Evolutionary conservation across 2,329 filamentous ascomycete genomes (phyloP).

Genomic region (Ceratocystis papillata): DNA sequence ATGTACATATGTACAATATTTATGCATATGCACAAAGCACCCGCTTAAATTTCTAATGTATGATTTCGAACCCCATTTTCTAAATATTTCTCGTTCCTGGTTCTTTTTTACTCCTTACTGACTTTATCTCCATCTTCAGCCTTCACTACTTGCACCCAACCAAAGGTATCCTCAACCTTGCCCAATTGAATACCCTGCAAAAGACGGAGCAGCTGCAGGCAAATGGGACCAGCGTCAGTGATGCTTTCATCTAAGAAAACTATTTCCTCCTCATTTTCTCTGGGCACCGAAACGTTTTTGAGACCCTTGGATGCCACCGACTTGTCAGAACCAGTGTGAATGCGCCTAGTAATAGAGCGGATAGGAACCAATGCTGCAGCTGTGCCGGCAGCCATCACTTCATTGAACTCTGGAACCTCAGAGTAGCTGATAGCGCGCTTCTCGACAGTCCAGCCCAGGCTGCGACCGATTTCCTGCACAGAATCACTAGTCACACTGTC

Average conservation of each 20-base stretch:
- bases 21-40: neutral
- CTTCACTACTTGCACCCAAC: constrained; percentile 51
- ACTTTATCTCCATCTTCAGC: constrained; percentile 38
- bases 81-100: neutral
- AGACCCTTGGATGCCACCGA: constrained; percentile 28
- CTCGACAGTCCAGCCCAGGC: constrained; percentile 78
- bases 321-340: constrained; percentile 34
- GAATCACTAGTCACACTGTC: constrained; percentile 75
- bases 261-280: constrained; percentile 38
- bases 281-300: constrained; percentile 8
- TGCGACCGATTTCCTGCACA: constrained; percentile 61
- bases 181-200: constrained; percentile 81
- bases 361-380: constrained; percentile 87
- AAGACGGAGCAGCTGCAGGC: constrained; percentile 58
- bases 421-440: constrained; percentile 56
- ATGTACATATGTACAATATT: neutral
- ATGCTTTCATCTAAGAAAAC: constrained; percentile 45
- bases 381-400: constrained; percentile 86
- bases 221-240: constrained; percentile 63
- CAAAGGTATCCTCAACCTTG: constrained; percentile 63
- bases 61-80: neutral
- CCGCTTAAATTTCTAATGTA: neutral
- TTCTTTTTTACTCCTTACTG: constrained; percentile 24
- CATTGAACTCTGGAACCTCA: constrained; percentile 46
- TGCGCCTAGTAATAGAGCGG: constrained; percentile 68